Conservation (phyloP, 1,284 basidiomycete genomes). For the Leccinum subrobustum region DNA sequence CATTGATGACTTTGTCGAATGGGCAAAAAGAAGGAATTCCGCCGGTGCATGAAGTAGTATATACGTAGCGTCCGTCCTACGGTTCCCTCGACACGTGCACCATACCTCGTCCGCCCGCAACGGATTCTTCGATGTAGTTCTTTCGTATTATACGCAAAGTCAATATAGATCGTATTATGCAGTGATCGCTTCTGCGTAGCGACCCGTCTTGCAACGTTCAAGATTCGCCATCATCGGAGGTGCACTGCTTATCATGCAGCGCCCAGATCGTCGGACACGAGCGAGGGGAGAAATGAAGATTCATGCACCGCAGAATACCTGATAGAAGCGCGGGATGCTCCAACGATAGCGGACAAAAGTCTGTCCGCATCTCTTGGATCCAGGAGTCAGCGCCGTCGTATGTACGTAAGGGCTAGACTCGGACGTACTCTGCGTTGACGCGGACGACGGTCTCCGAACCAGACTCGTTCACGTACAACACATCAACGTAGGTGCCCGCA, state of each 20-base stretch:
- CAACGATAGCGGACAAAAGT: conserved; percentile 39
- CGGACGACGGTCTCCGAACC: conserved; percentile 38
- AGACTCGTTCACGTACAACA: conserved; percentile 37
- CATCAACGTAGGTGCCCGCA: conserved; percentile 42
- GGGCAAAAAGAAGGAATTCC: conserved; percentile 43
- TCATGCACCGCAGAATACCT: conserved; percentile 37
- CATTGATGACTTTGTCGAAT: conserved; percentile 87
- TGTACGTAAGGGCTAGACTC: background rate
- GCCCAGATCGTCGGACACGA: conserved; percentile 22
- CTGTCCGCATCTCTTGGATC: conserved; percentile 38
- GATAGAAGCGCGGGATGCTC: conserved; percentile 29
- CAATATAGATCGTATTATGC: conserved; percentile 1
- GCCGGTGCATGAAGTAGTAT: conserved; percentile 6
- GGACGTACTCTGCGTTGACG: conserved; percentile 28
- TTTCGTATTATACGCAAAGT: conserved; percentile 2
- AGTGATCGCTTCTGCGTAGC: background rate
- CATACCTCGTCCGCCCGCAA: conserved; percentile 5
- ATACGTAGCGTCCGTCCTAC: background rate
- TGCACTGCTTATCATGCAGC: conserved; percentile 8
- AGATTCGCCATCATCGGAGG: conserved; percentile 12
- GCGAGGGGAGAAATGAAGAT: conserved; percentile 43
- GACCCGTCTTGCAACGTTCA: background rate
- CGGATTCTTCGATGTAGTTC: background rate
- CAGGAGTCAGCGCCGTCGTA: conserved; percentile 2
- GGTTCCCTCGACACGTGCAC: background rate